phyloP scores from a whole-genome alignment of 345 rosid species.

The Syzygium oleosum region DNA sequence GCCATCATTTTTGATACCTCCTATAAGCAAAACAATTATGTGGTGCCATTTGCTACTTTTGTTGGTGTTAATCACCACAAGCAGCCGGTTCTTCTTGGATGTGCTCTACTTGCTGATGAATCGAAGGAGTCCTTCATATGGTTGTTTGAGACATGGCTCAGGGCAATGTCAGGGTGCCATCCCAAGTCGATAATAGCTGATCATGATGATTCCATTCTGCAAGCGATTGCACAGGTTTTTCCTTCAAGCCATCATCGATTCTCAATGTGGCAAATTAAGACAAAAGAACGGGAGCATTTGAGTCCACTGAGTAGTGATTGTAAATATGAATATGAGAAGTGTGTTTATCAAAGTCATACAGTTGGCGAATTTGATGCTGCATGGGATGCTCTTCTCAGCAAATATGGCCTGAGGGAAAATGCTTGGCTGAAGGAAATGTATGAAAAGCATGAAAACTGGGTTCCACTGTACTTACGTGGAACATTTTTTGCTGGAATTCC shows the following conservation, averaged over 20 bases:
- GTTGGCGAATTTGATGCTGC: conserved; percentile 47
- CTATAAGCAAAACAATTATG: conserved; percentile 46
- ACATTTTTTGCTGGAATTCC: conserved; percentile 81
- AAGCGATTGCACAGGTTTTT: conserved; percentile 61
- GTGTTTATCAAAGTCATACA: conserved; percentile 64
- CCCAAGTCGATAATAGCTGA: conserved; percentile 79
- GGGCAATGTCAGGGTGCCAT: conserved; percentile 61
- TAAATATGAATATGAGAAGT: conserved; percentile 59
- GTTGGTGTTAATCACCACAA: conserved; percentile 83
- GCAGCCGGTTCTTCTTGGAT: conserved; percentile 84
- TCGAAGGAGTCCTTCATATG: conserved; percentile 62
- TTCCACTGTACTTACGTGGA: conserved; percentile 57
- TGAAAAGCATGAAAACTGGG: conserved; percentile 70
- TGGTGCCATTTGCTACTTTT: conserved; percentile 75
- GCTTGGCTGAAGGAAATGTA: conserved; percentile 67
- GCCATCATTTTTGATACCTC: conserved; percentile 64
- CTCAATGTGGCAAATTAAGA: conserved; percentile 68
- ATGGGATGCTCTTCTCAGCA: conserved; percentile 56
- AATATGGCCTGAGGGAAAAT: conserved; percentile 51
- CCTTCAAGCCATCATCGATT: conserved; percentile 73
- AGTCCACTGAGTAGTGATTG: conserved; percentile 45
- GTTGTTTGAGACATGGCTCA: conserved; percentile 84
- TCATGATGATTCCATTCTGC: conserved; percentile 64
- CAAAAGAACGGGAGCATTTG: conserved; percentile 53
- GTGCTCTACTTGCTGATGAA: conserved; percentile 70